A percentile compares a stretch with the other conserved stretches of the same genome.
Evolutionary conservation across 2,329 filamentous ascomycete genomes (phyloP).

Genomic region (Pseudogymnoascus sp.): DNA sequence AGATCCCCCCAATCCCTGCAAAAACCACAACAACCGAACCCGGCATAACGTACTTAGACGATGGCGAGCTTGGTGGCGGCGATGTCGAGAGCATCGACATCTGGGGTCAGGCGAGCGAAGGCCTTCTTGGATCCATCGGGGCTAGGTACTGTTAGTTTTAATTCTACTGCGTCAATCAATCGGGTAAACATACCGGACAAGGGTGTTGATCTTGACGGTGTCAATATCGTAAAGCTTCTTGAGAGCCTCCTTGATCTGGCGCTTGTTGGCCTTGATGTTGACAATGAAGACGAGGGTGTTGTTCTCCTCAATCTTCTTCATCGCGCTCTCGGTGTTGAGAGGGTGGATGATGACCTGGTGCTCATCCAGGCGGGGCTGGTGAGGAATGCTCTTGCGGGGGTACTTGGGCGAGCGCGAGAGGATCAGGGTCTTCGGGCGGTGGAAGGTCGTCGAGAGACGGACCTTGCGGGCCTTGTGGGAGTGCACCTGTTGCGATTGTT

Average conservation of each 20-base stretch:
- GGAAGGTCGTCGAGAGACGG: conserved; percentile 88
- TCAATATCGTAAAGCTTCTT: conserved; percentile 99
- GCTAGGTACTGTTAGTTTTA: conserved; percentile 36
- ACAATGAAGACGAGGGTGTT: conserved; percentile 99
- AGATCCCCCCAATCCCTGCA: conserved; percentile 20
- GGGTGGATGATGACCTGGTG: conserved; percentile 98
- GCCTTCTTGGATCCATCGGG: conserved; percentile 99
- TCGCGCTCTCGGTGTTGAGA: conserved; percentile 98
- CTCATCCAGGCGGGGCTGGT: conserved; percentile 86
- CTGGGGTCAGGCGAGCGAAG: conserved; percentile 86
- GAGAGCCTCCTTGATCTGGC: conserved; percentile 94
- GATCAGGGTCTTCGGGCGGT: conserved; percentile 92
- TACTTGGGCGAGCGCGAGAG: conserved; percentile 90
- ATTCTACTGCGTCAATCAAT: background rate
- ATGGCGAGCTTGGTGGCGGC: conserved; percentile 98
- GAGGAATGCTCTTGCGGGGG: conserved; percentile 88
- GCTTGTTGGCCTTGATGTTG: conserved; percentile 97
- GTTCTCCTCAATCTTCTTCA: conserved; percentile 99
- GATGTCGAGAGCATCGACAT: conserved; percentile 98
- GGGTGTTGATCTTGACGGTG: conserved; percentile 97
- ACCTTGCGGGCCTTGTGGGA: conserved; percentile 89
- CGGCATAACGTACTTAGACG: conserved; percentile 59
- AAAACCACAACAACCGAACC: conserved; percentile 34
- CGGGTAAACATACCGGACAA: conserved; percentile 68
- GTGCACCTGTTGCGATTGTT: conserved; percentile 44